Conservation (phyloP, 129 eudicot genomes). For the Lactuca saligna region DNA sequence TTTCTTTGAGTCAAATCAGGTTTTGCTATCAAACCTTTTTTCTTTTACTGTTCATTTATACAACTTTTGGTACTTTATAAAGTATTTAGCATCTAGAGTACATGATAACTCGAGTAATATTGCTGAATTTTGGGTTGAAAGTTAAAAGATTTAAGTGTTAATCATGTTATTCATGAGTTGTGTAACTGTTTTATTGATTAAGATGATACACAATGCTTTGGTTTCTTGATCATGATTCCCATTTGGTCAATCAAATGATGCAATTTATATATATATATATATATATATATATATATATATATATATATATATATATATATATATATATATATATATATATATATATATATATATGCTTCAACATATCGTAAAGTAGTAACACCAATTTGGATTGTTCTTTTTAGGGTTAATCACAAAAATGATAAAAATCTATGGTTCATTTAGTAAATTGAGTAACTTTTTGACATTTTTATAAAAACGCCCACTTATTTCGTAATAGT, state of each 20-base stretch:
- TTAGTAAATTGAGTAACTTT: not conserved
- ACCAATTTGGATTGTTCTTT: not conserved
- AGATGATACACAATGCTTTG: conserved; percentile 10
- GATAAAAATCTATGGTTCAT: not conserved
- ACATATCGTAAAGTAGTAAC: not conserved
- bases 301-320: no score
- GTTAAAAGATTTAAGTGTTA: not conserved
- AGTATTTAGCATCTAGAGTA: conserved; percentile 22
- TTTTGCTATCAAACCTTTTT: conserved; percentile 17
- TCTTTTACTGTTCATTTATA: conserved; percentile 15
- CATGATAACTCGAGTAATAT: conserved; percentile 10
- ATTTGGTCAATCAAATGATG: not conserved
- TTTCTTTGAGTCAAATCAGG: conserved; percentile 51
- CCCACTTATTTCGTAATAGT: not conserved
- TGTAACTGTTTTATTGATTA: conserved; percentile 14
- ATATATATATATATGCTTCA: no score
- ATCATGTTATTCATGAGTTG: not conserved
- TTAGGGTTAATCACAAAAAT: not conserved
- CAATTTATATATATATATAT: no score
- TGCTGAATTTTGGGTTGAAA: conserved; percentile 19
- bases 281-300: no score
- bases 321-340: no score
- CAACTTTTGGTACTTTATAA: conserved; percentile 7
- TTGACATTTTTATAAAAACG: not conserved
- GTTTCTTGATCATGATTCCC: not conserved